Conservation (phyloP, 768 basidiomycete genomes). For the Lentinula raphanica region DNA sequence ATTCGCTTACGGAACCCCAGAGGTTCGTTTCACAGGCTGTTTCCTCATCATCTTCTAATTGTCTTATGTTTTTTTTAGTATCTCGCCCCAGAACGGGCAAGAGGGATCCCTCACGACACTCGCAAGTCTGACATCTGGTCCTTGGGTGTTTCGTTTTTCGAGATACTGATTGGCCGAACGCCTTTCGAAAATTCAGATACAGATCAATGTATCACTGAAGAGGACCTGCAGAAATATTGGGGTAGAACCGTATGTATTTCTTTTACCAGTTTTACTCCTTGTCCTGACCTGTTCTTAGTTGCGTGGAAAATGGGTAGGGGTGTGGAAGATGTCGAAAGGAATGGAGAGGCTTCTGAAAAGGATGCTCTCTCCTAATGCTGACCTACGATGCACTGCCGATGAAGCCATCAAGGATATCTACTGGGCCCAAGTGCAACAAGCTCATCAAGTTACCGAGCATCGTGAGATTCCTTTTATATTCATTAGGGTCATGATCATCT, state of each 20-base stretch:
- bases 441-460: not conserved
- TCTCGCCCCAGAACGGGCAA: constrained; percentile 86
- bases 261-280: not conserved
- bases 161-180: constrained; percentile 87
- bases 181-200: constrained; percentile 83
- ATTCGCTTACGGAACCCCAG: constrained; percentile 86
- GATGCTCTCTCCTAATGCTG: constrained; percentile 82
- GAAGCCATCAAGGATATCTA: constrained; percentile 65
- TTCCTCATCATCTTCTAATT: not conserved
- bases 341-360: constrained; percentile 65
- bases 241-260: constrained; percentile 53
- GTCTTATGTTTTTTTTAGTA: constrained; percentile 56
- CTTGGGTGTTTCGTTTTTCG: constrained; percentile 89
- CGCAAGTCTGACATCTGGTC: constrained; percentile 87
- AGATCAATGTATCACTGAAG: constrained; percentile 72
- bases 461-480: not conserved
- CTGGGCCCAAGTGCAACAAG: constrained; percentile 39
- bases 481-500: not conserved
- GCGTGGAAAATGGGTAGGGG: constrained; percentile 83
- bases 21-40: constrained; percentile 41
- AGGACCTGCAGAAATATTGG: constrained; percentile 85
- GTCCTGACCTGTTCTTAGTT: constrained; percentile 34
- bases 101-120: constrained; percentile 87
- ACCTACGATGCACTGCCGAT: constrained; percentile 64
- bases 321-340: constrained; percentile 62